These are phyloP conservation scores for Ceratobasidium sp. DNA, from an alignment of 1,284 basidiomycete genomes.

Conservation along the genomic window DNA sequence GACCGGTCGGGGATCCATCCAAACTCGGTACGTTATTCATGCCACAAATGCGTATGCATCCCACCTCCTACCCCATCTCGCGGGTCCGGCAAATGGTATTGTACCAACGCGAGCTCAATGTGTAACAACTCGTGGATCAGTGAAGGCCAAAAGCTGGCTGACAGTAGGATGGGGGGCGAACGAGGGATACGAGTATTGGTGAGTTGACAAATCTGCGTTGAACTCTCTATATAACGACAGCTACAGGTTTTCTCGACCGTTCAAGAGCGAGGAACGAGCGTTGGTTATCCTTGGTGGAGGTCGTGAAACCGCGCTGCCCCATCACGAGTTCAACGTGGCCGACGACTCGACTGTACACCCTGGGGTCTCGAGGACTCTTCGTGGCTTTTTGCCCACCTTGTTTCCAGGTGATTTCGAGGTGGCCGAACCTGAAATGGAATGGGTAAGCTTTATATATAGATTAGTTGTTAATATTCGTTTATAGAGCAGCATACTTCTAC, in stretches of 20 bases:
- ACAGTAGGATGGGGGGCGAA: slow-evolving; percentile 61
- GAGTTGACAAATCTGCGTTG: neutral
- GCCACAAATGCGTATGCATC: slow-evolving; percentile 85
- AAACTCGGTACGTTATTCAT: slow-evolving; percentile 76
- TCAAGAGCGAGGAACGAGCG: slow-evolving; percentile 60
- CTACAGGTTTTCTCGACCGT: slow-evolving; percentile 41
- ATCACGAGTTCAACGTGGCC: slow-evolving; percentile 67
- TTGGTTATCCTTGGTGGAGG: slow-evolving; percentile 82
- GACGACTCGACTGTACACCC: slow-evolving; percentile 74
- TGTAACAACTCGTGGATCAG: slow-evolving; percentile 71
- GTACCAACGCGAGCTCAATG: slow-evolving; percentile 83
- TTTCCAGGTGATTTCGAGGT: slow-evolving; percentile 70
- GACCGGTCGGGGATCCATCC: slow-evolving; percentile 72
- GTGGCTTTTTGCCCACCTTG: slow-evolving; percentile 70
- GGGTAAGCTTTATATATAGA: slow-evolving; percentile 63
- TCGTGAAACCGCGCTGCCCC: slow-evolving; percentile 63
- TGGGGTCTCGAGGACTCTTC: slow-evolving; percentile 65
- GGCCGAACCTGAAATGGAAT: slow-evolving; percentile 77
- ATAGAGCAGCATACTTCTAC: slow-evolving; percentile 46
- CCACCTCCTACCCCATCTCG: slow-evolving; percentile 74
- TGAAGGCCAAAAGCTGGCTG: slow-evolving; percentile 52
- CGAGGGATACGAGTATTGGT: slow-evolving; percentile 81
- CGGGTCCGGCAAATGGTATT: slow-evolving; percentile 67
- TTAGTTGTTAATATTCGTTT: slow-evolving; percentile 35
- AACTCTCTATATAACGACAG: neutral